Evolutionary conservation across 2,329 filamentous ascomycete genomes (phyloP), one percentile per base, ranked within the genome.

Genomic region (Penicillium sp.): DNA sequence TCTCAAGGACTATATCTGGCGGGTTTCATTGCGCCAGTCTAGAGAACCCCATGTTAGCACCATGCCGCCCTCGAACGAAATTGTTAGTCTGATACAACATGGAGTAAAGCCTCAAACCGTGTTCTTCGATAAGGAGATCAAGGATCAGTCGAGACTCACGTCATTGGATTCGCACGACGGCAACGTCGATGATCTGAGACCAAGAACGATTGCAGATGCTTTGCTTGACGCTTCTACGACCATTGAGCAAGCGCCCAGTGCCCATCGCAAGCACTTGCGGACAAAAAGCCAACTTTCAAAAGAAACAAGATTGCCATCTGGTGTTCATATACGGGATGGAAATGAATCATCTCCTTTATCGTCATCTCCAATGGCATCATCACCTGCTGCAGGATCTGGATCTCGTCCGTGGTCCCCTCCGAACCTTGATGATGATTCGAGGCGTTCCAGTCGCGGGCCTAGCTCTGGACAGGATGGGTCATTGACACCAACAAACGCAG

Each of bases 181-280:
- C 59, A 67, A 45, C 58, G 64, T 27, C 60, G 54, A 67, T 50
- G 49, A 75, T 65, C 50, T 74, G 71, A 69, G 59, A 9, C 80
- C 82, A 4, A 87, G 89, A 58, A 95, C 90, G 0, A 93, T 97
- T 57, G 83, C 88, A 3, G 92, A 97, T 70, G 93, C 93, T 5
- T 76, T 97, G 13, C 77, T 95, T 27, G 93, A 97, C 69, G 93
- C 93, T 6, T 95, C 90, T 1, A 91, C 89, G 73, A 90, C 87
- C 0, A 89, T 93, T 54, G 87, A 92, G 62, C 84, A 87, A 56
- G 52, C 52, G 3, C 75, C 83, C 0, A 70, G 80, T 7, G 73
- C 80, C 35, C 64, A 67, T 36, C 72, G 72, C 41, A 74, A 63
- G 49, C 65, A 70, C 38, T 60, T 69, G 12, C 68, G 69, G 44